Base-by-base conservation (phyloP, 2,329 filamentous ascomycete genomes). In the Alternaria postmessia region DNA sequence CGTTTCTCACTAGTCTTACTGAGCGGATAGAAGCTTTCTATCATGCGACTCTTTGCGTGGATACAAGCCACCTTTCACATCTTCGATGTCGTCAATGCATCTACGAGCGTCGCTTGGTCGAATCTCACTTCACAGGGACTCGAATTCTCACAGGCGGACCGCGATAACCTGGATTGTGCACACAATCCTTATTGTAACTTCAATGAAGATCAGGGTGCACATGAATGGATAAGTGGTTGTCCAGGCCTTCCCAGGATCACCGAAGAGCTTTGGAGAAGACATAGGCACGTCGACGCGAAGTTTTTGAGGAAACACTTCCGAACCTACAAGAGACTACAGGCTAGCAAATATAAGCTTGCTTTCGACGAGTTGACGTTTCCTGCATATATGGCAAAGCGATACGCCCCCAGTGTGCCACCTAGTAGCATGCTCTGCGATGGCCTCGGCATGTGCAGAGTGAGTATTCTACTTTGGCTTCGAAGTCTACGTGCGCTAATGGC, bases 371-470 rank as follows among this genome's bases (percentile, higher is more conserved):
- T 28, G 26, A 43, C 51, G 1, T 53, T 53, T 26, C 51, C 51
- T 34, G 18, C 51, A 39, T 53, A 18, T 11, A 14, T 53, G 38
- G 38, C 24, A 9, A 53, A 53, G 14, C 51, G 51, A 24, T 53
- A 43, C 8, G 51, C 51, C 4, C 39, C 38, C 18, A 53, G 43
- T 5, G 7, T 43, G 12, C 26, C 38, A 32, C 36, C 51, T 11
- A 53, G 51, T 22, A 53, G 39, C 5, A 30, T 53, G 26, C 5
- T 36, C 20, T 54, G 38, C 11, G 51, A 54, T 43, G 38, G 51
- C 2, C 1, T 44, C 7, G 39, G 51, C 16, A 54, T 44, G 38
- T 43, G 38, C 7, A 44, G 4, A 16, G 51, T 53, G 6, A 32
- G n/a, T 43, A 26, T 8, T 1, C 7, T 18, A 7, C 38, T 20